Conservation (phyloP, 164 flowering plant species). For the Berberis vulgaris region DNA sequence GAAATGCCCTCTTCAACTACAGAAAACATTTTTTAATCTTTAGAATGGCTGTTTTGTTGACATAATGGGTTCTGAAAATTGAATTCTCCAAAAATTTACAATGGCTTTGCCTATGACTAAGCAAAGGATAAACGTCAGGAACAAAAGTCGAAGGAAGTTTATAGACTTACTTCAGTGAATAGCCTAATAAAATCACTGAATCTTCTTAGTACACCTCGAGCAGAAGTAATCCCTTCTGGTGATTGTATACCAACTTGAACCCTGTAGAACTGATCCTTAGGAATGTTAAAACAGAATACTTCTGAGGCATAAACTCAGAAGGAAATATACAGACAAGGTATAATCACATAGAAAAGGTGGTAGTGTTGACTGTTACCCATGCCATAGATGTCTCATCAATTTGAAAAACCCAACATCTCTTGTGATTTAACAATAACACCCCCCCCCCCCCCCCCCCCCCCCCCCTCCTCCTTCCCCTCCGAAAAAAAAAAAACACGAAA, state of each 20-base stretch:
- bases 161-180: constrained; percentile 52
- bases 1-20: constrained; percentile 71
- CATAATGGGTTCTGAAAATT: background rate
- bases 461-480: no score
- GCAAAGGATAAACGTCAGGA: background rate
- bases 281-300: constrained; percentile 26
- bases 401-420: no score
- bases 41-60: background rate
- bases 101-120: background rate
- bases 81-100: background rate
- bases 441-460: no score
- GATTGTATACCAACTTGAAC: constrained; percentile 90
- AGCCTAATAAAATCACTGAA: constrained; percentile 91
- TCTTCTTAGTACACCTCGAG: constrained; percentile 69
- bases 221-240: constrained; percentile 68
- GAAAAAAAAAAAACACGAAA: no score
- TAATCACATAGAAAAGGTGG: background rate
- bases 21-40: constrained; percentile 4
- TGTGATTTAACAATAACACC: no score
- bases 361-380: no score
- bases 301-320: background rate
- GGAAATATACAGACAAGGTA: background rate
- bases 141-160: background rate
- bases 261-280: constrained; percentile 86
- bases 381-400: no score